A percentile compares a stretch with the other conserved stretches of the same genome.
Conservation (phyloP, 768 basidiomycete species). For the Leucogyrophana mollusca region DNA sequence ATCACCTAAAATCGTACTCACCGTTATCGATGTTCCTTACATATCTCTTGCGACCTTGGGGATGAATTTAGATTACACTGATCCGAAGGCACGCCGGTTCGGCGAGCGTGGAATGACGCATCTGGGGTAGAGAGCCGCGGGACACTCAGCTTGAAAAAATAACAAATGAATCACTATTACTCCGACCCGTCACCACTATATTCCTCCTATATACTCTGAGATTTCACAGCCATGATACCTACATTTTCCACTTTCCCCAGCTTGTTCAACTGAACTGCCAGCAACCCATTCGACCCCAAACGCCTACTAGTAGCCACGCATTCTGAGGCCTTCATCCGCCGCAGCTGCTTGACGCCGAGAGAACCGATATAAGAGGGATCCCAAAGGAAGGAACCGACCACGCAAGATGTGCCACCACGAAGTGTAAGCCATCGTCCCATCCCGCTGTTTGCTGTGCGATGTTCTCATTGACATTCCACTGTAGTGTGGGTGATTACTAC, state of each 20-base stretch:
- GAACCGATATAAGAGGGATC: neutral
- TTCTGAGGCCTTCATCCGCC: no score
- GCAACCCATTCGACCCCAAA: no score
- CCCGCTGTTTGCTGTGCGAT: neutral
- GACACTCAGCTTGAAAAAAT: neutral
- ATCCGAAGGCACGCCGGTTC: constrained; percentile 21
- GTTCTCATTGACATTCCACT: constrained; percentile 3
- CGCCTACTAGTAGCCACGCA: no score
- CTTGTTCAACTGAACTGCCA: no score
- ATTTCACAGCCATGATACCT: no score
- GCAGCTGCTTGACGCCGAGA: no score
- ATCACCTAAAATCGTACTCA: neutral
- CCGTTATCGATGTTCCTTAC: constrained; percentile 8
- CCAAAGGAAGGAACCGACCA: neutral
- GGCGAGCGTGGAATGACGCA: constrained; percentile 24
- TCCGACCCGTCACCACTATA: neutral
- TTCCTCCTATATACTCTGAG: no score
- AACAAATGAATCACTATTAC: constrained; percentile 1
- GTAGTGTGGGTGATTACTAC: constrained; percentile 35
- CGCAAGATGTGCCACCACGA: constrained; percentile 34
- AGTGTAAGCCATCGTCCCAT: constrained; percentile 22
- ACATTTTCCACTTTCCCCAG: no score
- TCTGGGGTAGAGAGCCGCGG: constrained; percentile 19
- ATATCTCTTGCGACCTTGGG: neutral
- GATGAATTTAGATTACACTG: constrained; percentile 27